Percentiles rank a stretch among this genome's conserved stretches.
Conservation (phyloP, 179 eudicot species). For the Vitellaria paradoxa region DNA sequence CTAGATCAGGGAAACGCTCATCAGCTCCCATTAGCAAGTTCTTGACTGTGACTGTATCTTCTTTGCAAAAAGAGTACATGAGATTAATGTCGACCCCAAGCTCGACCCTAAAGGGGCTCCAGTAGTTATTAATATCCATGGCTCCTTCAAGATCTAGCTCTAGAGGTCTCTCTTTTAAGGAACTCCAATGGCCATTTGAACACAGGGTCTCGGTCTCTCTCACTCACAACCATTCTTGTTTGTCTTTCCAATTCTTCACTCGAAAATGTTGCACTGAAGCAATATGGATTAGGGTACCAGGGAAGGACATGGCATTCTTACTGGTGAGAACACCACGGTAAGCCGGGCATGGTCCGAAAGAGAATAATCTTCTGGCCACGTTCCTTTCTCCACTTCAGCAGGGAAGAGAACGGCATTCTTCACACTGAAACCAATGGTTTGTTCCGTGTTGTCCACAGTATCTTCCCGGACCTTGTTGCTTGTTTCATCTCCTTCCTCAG, state of each 20-base stretch:
- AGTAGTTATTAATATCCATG: not conserved
- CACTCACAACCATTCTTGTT: not conserved
- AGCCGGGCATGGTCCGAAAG: conserved; percentile 98
- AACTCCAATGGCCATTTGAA: not conserved
- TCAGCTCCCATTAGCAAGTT: not conserved
- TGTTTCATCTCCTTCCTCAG: conserved; percentile 36
- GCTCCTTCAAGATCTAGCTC: no score
- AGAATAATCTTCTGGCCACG: conserved; percentile 96
- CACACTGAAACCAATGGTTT: conserved; percentile 81
- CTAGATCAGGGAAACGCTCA: not conserved
- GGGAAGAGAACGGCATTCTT: conserved; percentile 96
- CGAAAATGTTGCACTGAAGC: not conserved
- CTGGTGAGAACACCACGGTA: conserved; percentile 92
- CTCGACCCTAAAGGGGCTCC: not conserved
- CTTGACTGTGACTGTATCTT: not conserved
- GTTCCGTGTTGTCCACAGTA: conserved; percentile 25
- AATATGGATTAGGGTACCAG: conserved; percentile 29
- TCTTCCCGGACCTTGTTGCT: conserved; percentile 34
- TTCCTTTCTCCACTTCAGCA: conserved; percentile 95
- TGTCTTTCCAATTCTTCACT: not conserved
- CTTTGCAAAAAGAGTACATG: not conserved
- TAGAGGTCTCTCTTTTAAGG: not conserved
- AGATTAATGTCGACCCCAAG: not conserved
- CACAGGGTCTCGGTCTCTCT: not conserved
- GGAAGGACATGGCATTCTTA: conserved; percentile 81